Evolutionary conservation across 345 rosid species (phyloP).

Genomic region (Cochlearia excelsa): DNA sequence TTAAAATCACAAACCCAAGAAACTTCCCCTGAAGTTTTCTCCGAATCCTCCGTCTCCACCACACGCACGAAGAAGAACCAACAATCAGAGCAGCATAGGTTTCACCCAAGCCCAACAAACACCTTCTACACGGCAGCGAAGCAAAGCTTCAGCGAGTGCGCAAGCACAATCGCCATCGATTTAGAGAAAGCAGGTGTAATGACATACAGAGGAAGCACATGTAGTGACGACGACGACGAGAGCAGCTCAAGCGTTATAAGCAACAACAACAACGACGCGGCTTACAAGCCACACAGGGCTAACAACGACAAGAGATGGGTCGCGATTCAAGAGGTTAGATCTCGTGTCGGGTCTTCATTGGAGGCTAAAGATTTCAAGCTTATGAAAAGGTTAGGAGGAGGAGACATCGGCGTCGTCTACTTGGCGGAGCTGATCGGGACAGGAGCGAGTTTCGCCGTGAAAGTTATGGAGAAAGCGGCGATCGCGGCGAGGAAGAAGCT

Average conservation of each 20-base stretch:
- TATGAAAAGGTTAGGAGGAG: constrained; percentile 61
- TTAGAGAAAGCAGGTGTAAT: constrained; percentile 59
- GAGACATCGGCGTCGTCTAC: constrained; percentile 85
- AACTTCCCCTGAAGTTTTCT: constrained; percentile 41
- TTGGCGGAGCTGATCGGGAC: constrained; percentile 79
- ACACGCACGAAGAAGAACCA: constrained; percentile 28
- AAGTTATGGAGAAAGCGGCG: constrained; percentile 73
- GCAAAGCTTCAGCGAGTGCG: constrained; percentile 73
- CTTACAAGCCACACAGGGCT: constrained; percentile 80
- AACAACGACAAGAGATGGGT: constrained; percentile 81
- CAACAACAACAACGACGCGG: constrained; percentile 26
- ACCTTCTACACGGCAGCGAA: constrained; percentile 62
- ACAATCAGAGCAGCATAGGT: constrained; percentile 41
- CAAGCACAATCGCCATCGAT: constrained; percentile 46
- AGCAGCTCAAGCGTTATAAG: constrained; percentile 81
- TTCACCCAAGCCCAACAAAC: constrained; percentile 58
- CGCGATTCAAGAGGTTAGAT: constrained; percentile 64
- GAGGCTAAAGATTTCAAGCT: constrained; percentile 59
- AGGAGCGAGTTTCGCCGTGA: constrained; percentile 65
- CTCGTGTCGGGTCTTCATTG: constrained; percentile 45
- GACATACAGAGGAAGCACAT: constrained; percentile 64
- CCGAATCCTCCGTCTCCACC: constrained; percentile 39
- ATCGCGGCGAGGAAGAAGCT: constrained; percentile 87
- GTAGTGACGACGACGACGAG: constrained; percentile 86
- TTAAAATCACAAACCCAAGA: constrained; percentile 24